Percentiles rank a stretch among this genome's conserved stretches.
Evolutionary conservation across 495 filamentous ascomycete species (phyloP).

Genomic region (Podospora comata): DNA sequence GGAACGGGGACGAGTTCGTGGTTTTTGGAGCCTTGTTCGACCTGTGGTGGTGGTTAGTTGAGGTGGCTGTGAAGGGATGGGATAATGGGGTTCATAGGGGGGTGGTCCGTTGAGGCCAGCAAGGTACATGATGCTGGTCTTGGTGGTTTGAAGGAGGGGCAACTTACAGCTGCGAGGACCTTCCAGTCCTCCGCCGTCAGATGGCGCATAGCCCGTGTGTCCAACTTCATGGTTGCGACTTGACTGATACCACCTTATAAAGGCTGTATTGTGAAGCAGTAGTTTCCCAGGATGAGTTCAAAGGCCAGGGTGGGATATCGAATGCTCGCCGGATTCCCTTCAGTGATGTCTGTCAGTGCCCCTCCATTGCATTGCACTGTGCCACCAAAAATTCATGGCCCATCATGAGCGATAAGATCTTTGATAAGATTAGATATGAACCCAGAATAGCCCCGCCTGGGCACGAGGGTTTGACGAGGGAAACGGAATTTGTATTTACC

Average conservation of each 20-base stretch:
- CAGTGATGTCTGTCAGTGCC: constrained; percentile 17
- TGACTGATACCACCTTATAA: no score
- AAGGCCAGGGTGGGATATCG: background rate
- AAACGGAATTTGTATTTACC: constrained; percentile 6
- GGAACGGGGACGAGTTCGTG: constrained; percentile 94
- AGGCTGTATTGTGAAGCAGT: background rate
- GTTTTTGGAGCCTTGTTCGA: constrained; percentile 90
- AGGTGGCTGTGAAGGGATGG: background rate
- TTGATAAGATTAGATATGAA: constrained; percentile 4
- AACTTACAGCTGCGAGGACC: constrained; percentile 82
- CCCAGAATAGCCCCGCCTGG: background rate
- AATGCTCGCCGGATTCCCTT: constrained; percentile 24
- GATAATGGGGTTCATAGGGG: constrained; percentile 33
- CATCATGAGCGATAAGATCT: constrained; percentile 20
- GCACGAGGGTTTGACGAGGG: background rate
- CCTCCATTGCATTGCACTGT: constrained; percentile 4
- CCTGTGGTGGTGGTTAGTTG: constrained; percentile 46
- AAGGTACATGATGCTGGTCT: constrained; percentile 6
- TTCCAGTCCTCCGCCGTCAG: constrained; percentile 90
- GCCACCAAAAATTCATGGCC: constrained; percentile 27
- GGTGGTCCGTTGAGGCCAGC: constrained; percentile 14
- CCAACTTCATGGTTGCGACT: constrained; percentile 73
- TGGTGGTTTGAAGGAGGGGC: constrained; percentile 23
- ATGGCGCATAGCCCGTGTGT: constrained; percentile 87
- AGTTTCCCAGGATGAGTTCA: background rate